phyloP scores from a whole-genome alignment of 305 asterid species.

The Andrographis paniculata region DNA sequence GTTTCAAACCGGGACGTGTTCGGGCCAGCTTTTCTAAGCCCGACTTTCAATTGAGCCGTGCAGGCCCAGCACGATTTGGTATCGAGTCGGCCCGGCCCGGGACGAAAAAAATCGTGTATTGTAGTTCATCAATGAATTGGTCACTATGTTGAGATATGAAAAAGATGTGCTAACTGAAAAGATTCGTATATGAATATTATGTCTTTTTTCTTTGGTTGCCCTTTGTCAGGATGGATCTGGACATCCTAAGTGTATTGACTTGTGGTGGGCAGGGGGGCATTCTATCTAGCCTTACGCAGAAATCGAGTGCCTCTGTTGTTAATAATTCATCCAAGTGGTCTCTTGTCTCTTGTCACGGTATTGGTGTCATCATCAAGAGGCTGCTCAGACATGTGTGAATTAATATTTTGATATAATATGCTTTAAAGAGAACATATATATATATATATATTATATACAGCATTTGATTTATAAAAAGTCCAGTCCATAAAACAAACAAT shows the following conservation, averaged over 20 bases:
- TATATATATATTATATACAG: no score
- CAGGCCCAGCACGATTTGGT: no score
- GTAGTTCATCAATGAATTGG: slow-evolving; percentile 94
- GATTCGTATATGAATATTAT: slow-evolving; percentile 69
- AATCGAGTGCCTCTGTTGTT: slow-evolving; percentile 79
- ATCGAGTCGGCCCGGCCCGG: no score
- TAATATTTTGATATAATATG: no score
- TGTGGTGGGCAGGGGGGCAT: slow-evolving; percentile 99
- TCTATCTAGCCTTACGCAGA: slow-evolving; percentile 98
- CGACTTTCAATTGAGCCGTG: no score
- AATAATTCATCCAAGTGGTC: slow-evolving; percentile 84
- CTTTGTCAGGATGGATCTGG: slow-evolving; percentile 96
- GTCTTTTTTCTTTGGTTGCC: slow-evolving; percentile 93
- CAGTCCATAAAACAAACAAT: no score
- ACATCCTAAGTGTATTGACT: slow-evolving; percentile 80
- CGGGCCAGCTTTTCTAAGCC: no score
- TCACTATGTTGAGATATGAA: slow-evolving; percentile 77
- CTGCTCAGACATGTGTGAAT: slow-evolving; percentile 99
- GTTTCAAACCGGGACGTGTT: no score
- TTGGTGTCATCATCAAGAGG: slow-evolving; percentile 97
- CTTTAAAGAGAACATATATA: no score
- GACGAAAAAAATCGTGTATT: no score
- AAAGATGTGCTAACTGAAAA: slow-evolving; percentile 84
- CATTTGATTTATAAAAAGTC: no score
- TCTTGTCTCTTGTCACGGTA: slow-evolving; percentile 83